Evolutionary conservation across 2,329 filamentous ascomycete genomes (phyloP).

Genomic region (Calcarisporium arbuscula): DNA sequence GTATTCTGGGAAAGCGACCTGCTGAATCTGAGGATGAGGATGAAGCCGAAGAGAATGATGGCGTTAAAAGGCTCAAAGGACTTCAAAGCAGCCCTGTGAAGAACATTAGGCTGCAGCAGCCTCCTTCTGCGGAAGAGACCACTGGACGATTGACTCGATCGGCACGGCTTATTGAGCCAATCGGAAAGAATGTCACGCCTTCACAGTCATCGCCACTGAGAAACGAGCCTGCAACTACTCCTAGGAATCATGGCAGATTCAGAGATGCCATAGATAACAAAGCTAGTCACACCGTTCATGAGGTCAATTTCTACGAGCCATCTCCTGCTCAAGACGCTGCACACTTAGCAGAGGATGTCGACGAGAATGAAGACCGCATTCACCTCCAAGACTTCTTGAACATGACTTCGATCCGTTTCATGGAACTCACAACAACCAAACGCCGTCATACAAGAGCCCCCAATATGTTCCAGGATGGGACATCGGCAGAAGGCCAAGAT

Average conservation of each 20-base stretch:
- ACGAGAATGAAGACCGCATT: slow-evolving; percentile 57
- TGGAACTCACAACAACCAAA: slow-evolving; percentile 97
- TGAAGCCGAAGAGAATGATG: slow-evolving; percentile 51
- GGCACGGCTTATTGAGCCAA: slow-evolving; percentile 39
- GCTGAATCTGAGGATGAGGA: slow-evolving; percentile 63
- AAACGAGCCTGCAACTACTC: slow-evolving; percentile 42
- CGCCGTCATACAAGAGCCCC: slow-evolving; percentile 75
- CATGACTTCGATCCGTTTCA: slow-evolving; percentile 94
- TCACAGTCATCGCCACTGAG: slow-evolving; percentile 43
- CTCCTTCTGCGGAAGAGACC: slow-evolving; percentile 60
- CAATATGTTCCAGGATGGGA: slow-evolving; percentile 35
- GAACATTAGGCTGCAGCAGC: slow-evolving; percentile 62
- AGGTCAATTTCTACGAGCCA: slow-evolving; percentile 36
- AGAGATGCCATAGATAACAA: slow-evolving; percentile 45
- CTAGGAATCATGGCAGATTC: slow-evolving; percentile 49
- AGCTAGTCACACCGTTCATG: slow-evolving; percentile 38
- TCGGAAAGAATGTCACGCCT: slow-evolving; percentile 34
- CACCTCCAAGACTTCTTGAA: slow-evolving; percentile 89
- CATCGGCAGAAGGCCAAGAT: slow-evolving; percentile 36
- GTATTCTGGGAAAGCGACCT: slow-evolving; percentile 68
- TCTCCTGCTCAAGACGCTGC: slow-evolving; percentile 31
- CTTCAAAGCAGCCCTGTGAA: slow-evolving; percentile 72
- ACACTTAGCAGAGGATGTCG: slow-evolving; percentile 41
- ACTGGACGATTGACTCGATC: slow-evolving; percentile 51
- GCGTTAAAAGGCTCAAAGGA: slow-evolving; percentile 64